phyloP scores from a whole-genome alignment of 2,329 filamentous ascomycete genomes.

The Cytospora chrysosperma region DNA sequence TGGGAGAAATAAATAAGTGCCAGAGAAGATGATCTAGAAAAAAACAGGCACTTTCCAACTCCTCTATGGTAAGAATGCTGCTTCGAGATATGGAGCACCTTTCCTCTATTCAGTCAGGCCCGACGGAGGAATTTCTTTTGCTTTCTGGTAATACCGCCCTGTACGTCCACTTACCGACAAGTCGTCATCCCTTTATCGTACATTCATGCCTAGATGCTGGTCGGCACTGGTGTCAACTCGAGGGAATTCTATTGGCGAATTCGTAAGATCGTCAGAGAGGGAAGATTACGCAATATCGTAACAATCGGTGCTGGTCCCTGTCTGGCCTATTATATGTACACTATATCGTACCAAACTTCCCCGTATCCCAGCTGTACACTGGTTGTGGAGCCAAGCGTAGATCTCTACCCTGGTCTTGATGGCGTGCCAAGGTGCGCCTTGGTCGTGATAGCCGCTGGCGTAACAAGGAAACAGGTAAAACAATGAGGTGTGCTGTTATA shows the following conservation, averaged over 20 bases:
- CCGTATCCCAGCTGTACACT: constrained; percentile 3
- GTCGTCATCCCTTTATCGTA: background rate
- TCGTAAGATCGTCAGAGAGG: background rate
- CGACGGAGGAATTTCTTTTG: too few species aligned
- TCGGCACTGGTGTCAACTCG: background rate
- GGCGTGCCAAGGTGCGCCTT: background rate
- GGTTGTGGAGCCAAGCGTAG: background rate
- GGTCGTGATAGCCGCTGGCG: background rate
- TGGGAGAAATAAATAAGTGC: too few species aligned
- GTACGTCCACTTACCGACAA: background rate
- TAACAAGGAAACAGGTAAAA: background rate
- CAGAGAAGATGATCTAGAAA: too few species aligned
- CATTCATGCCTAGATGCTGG: background rate
- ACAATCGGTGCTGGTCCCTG: background rate
- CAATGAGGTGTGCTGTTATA: background rate
- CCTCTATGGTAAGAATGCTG: background rate
- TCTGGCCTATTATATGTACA: background rate
- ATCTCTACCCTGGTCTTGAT: background rate
- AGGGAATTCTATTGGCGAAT: background rate
- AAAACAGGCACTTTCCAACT: background rate
- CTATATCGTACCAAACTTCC: background rate
- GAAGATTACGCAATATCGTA: background rate
- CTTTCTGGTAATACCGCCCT: background rate
- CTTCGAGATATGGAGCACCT: background rate
- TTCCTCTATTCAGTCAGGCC: background rate